These are phyloP conservation scores for Plasmopara muralis DNA, from an alignment of 352 stramenopile species.

Conservation along the genomic window DNA sequence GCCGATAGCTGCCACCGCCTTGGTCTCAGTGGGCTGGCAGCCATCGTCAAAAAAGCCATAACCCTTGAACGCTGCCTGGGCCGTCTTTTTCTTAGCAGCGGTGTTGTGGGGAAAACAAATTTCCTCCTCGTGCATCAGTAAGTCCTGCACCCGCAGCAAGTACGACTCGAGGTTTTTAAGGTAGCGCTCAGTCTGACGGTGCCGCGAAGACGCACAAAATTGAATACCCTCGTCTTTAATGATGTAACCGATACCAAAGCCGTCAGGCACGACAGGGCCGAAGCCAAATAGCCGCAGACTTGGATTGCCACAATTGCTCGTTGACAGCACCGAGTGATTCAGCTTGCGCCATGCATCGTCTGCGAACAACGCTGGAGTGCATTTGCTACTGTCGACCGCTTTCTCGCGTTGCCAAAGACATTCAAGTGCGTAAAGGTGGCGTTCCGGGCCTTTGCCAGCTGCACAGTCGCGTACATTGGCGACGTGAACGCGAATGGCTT, in stretches of 20 bases:
- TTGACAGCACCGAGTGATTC: constrained; percentile 94
- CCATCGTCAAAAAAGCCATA: constrained; percentile 79
- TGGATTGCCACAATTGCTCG: constrained; percentile 95
- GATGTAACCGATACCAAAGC: constrained; percentile 97
- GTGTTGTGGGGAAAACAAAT: constrained; percentile 65
- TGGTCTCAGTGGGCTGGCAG: constrained; percentile 27
- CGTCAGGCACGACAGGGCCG: constrained; percentile 89
- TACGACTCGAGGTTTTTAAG: constrained; percentile 79
- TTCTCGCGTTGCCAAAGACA: constrained; percentile 75
- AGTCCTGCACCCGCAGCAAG: constrained; percentile 65
- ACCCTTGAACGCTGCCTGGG: constrained; percentile 51
- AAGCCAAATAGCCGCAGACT: constrained; percentile 92
- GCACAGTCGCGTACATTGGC: constrained; percentile 85
- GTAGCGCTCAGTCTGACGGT: constrained; percentile 79
- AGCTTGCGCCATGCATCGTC: constrained; percentile 86
- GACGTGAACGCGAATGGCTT: constrained; percentile 85
- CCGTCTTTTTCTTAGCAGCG: constrained; percentile 40
- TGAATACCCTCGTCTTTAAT: constrained; percentile 94
- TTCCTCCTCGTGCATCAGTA: constrained; percentile 72
- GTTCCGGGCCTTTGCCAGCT: constrained; percentile 88
- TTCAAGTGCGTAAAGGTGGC: constrained; percentile 92
- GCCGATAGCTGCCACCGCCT: constrained; percentile 24
- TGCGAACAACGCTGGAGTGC: constrained; percentile 78
- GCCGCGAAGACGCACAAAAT: constrained; percentile 77
- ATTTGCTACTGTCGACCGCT: constrained; percentile 23